Evolutionary conservation across 768 basidiomycete genomes (phyloP), one percentile per base, ranked within the genome.

Genomic region (Termitomyces titanicus): DNA sequence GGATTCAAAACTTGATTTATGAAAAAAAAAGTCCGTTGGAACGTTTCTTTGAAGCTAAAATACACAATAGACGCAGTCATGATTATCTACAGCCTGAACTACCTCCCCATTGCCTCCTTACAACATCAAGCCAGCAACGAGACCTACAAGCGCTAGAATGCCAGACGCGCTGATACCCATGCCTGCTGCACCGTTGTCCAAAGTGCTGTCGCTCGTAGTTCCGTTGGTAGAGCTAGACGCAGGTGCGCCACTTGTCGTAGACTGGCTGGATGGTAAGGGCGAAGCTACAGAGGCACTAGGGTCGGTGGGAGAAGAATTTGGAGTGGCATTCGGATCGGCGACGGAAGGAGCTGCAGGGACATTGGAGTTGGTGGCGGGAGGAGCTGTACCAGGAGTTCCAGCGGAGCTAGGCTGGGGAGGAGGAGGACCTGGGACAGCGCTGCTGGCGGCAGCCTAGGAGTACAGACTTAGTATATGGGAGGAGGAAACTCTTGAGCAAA

Each of bases 121-220:
- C 39, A 72, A 62, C 55, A 70, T 60, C 51, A 74, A 61, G 33
- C 70, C 70, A 33, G 68, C 64, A 50, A 71, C 49, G 13, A 74
- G 54, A n/a, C 72, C 71, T 18, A 63, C 63, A 35, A 67, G 51
- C 15, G 69, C 67, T 25, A 78, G 49, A 31, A 69, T 47, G 20
- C 68, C 65, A 37, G 72, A 75, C 51, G 69, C 67, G 49, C 71
- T 68, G 59, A 68, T 63, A 39, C 71, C 66, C 35, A 71, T 54
- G 37, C 61, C 64, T 18, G 72, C 45, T 7, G 56, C 55, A 27
- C 56, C 46, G 24, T 53, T 55, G 42, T 27, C 7, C 11, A 29
- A 9, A 29, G 29, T 9, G 9, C 29, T 29, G 29, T 29, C 29
- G 29, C n/a, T n/a, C n/a, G n/a, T n/a, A n/a, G 29, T 29, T 29